A percentile compares a stretch with the other conserved stretches of the same genome.
These are phyloP conservation scores for Hypoxylon sp. DNA, from an alignment of 2,329 filamentous ascomycete species.

Conservation along the genomic window DNA sequence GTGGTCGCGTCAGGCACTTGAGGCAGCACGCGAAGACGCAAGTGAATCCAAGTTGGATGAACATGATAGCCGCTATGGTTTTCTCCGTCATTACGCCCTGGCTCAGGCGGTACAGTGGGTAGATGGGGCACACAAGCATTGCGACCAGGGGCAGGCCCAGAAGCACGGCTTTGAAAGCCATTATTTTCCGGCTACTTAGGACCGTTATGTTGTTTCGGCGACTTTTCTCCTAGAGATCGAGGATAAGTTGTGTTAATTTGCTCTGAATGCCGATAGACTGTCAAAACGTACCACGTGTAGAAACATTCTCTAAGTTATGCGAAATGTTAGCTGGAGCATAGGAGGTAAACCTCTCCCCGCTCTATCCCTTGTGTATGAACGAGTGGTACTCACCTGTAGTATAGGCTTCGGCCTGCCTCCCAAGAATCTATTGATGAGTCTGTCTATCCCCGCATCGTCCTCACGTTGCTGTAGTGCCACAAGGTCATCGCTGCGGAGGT, in stretches of 20 bases:
- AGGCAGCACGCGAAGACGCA: slow-evolving; percentile 25
- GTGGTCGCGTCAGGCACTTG: slow-evolving; percentile 24
- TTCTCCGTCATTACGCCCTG: slow-evolving; percentile 22
- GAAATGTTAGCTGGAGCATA: slow-evolving; percentile 14
- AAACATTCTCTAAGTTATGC: slow-evolving; percentile 15
- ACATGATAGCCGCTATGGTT: slow-evolving; percentile 24
- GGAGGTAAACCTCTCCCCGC: not conserved
- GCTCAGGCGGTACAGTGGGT: slow-evolving; percentile 30
- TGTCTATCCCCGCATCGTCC: slow-evolving; percentile 26
- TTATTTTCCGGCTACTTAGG: not conserved
- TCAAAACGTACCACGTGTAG: slow-evolving; percentile 9
- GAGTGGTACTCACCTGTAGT: slow-evolving; percentile 13
- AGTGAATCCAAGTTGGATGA: slow-evolving; percentile 30
- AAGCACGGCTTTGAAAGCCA: not conserved
- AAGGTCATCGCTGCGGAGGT: slow-evolving; percentile 17
- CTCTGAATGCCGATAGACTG: no score
- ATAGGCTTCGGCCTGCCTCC: slow-evolving; percentile 2
- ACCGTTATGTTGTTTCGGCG: not conserved
- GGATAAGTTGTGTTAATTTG: no score
- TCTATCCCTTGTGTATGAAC: not conserved
- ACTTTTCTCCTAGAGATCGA: slow-evolving; percentile 2
- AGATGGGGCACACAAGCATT: slow-evolving; percentile 27
- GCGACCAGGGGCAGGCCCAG: slow-evolving; percentile 15
- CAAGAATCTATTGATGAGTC: slow-evolving; percentile 12
- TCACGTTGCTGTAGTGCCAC: slow-evolving; percentile 8